These are phyloP conservation scores for Termitomyces sp. DNA, from an alignment of 768 basidiomycete species.

Conservation along the genomic window DNA sequence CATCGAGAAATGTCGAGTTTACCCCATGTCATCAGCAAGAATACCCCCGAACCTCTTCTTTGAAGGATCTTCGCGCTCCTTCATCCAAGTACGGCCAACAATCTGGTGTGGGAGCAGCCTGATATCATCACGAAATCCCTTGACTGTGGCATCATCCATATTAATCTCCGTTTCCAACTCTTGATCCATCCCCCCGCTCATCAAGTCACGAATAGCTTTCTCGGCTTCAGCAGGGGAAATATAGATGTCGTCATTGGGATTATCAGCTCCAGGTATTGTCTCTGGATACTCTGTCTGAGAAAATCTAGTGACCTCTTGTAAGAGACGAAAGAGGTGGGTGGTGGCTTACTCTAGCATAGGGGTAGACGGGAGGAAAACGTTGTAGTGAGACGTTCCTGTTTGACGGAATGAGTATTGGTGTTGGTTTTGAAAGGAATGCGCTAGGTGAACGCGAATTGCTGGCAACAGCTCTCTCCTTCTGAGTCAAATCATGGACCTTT, in stretches of 20 bases:
- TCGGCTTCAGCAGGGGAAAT: slow-evolving; percentile 59
- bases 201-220: slow-evolving; percentile 70
- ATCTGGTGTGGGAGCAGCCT: slow-evolving; percentile 84
- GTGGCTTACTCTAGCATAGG: not conserved
- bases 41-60: slow-evolving; percentile 83
- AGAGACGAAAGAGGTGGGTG: not conserved
- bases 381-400: slow-evolving; percentile 20
- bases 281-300: slow-evolving; percentile 23
- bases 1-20: slow-evolving; percentile 10
- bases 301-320: not conserved
- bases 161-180: slow-evolving; percentile 54
- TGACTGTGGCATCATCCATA: slow-evolving; percentile 63
- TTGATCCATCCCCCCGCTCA: slow-evolving; percentile 60
- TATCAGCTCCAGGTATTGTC: slow-evolving; percentile 22
- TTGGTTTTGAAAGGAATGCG: slow-evolving; percentile 10
- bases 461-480: not conserved
- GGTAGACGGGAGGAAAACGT: slow-evolving; percentile 2
- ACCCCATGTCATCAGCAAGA: slow-evolving; percentile 91
- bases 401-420: slow-evolving; percentile 29
- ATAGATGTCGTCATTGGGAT: slow-evolving; percentile 22
- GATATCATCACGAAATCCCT: slow-evolving; percentile 70
- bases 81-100: slow-evolving; percentile 84
- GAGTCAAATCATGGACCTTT: slow-evolving; percentile 8
- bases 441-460: slow-evolving; percentile 9
- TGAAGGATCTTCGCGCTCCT: slow-evolving; percentile 59